These are phyloP conservation scores for Arthroderma uncinatum DNA, from an alignment of 2,329 filamentous ascomycete species.

Conservation along the genomic window DNA sequence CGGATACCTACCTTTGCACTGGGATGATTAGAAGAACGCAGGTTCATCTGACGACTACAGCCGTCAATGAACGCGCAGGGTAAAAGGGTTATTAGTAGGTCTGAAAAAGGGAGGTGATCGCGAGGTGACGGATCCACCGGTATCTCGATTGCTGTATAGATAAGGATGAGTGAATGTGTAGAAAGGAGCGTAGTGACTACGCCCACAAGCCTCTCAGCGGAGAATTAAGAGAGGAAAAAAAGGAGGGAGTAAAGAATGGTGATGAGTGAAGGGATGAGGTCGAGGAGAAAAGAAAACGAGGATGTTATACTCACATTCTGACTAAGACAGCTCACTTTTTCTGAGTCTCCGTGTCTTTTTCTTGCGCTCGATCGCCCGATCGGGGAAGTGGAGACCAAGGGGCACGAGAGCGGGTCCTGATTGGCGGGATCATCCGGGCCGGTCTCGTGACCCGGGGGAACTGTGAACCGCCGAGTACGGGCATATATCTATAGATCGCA, in stretches of 20 bases:
- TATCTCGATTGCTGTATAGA: neutral
- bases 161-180: neutral
- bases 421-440: constrained; percentile 1
- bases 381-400: neutral
- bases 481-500: neutral
- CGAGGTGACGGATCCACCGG: neutral
- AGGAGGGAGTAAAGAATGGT: neutral
- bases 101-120: neutral
- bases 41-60: constrained; percentile 94
- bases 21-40: constrained; percentile 58
- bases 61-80: constrained; percentile 82
- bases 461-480: neutral
- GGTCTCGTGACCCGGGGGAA: constrained; percentile 1
- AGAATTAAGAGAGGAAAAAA: neutral
- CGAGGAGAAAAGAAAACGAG: neutral
- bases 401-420: neutral
- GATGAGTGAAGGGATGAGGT: neutral
- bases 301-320: neutral
- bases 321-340: neutral
- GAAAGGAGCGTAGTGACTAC: neutral
- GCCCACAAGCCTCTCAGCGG: too few species aligned
- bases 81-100: neutral
- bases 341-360: constrained; percentile 2
- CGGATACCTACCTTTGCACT: constrained; percentile 51
- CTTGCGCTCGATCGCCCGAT: neutral